phyloP scores from a whole-genome alignment of 192 early-diverging fungal genomes.

The Backusella parvicylindrica region DNA sequence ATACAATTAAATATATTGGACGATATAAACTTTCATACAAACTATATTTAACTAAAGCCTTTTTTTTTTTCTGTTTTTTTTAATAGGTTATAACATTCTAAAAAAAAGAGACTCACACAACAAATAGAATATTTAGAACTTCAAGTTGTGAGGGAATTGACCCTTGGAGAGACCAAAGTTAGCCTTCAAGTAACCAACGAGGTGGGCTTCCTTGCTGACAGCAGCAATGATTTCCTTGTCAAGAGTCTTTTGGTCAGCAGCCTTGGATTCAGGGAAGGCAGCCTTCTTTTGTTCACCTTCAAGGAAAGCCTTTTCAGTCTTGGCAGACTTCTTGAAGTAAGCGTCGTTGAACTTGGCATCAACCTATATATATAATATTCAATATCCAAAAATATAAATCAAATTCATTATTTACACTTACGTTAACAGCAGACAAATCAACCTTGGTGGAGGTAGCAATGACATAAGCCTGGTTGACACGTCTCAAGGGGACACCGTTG shows the following conservation, averaged over 20 bases:
- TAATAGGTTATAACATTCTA: not conserved
- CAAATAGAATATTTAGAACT: conserved; percentile 72
- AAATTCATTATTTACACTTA: not conserved
- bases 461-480: conserved; percentile 99
- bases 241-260: conserved; percentile 86
- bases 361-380: conserved; percentile 19
- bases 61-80: not conserved
- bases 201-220: conserved; percentile 82
- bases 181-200: conserved; percentile 84
- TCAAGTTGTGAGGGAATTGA: conserved; percentile 92
- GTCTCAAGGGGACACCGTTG: conserved; percentile 97
- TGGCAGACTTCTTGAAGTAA: conserved; percentile 77
- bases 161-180: conserved; percentile 93
- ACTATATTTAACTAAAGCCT: not conserved
- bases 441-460: conserved; percentile 99
- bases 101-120: not conserved
- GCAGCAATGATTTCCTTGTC: conserved; percentile 81
- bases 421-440: conserved; percentile 73
- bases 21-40: too few species aligned
- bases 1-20: too few species aligned
- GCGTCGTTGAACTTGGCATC: conserved; percentile 85
- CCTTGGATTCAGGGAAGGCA: conserved; percentile 71
- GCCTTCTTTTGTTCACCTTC: conserved; percentile 73
- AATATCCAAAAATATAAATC: not conserved
- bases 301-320: conserved; percentile 79